Base-by-base conservation (phyloP, 805 yeast species). In the Candida yuanshanica region DNA sequence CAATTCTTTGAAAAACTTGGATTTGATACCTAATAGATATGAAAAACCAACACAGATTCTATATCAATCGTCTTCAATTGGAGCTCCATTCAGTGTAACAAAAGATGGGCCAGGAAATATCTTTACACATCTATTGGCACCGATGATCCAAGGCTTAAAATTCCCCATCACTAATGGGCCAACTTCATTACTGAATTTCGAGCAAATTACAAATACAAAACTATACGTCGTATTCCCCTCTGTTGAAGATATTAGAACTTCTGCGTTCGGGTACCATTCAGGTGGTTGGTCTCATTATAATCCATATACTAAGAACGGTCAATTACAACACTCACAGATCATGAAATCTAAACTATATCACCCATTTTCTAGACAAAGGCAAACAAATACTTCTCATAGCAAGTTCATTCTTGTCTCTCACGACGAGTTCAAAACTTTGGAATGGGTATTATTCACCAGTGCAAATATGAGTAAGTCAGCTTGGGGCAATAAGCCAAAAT, bases 381-480 rank as follows among this genome's bases (percentile, higher is more conserved):
- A 32, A 4, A 41, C 55, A 1, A 64, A 72, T 10, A 72, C 81
- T 3, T 77, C 81, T 1, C 95, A 87, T 60, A 79, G 81, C 12
- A 87, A 87, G 58, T 74, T 84, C 24, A 78, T 83, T 50, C 53
- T 76, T 43, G 70, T 76, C 47, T 71, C 81, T 11, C 71, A 70
- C 4, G 78, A 77, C 48, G 52, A 68, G 37, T 75, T 72, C 58
- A 50, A 60, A 26, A 62, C 75, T 2, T 55, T 83, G 5, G 71
- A 75, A 38, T 87, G 95, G 95, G 71, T 80, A 16, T 57, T 83
- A 6, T 66, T 83, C 55, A 83, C 93, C 0, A 81, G 89, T 36
- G 83, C 87, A 24, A 87, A 87, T 53, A 53, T 85, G 32, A 81
- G 90, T 24, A 75, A 75, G 41, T 83, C 77, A 45, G 95, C 95